Evolutionary conservation across 257 asterid genomes (phyloP).

Genomic region (Solanum ossicruentum): DNA sequence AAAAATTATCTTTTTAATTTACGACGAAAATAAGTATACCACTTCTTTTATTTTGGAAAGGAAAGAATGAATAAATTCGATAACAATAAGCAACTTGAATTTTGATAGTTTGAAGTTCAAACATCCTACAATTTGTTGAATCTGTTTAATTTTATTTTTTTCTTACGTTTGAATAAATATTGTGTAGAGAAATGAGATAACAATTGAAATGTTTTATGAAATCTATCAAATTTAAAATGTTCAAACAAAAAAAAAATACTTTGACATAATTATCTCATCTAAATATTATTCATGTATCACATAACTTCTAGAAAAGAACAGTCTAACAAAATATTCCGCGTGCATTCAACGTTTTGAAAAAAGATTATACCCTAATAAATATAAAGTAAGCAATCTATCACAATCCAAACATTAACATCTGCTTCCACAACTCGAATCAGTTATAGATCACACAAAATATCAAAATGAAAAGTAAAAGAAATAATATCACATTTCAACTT

Average conservation of each 20-base stretch:
- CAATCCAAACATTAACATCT: no score
- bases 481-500: no score
- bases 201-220: background rate
- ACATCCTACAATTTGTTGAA: background rate
- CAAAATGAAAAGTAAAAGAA: no score
- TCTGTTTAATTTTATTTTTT: background rate
- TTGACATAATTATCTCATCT: background rate
- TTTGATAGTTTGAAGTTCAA: background rate
- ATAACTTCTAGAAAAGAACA: background rate
- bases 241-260: background rate
- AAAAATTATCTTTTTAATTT: background rate
- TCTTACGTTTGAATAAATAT: background rate
- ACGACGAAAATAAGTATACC: background rate
- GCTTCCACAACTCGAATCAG: no score
- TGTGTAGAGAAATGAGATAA: no score
- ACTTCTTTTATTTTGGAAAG: background rate
- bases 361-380: accelerated
- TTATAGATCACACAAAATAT: no score
- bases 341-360: background rate
- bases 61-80: background rate
- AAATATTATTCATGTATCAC: background rate
- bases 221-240: background rate
- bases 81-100: background rate
- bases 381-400: no score
- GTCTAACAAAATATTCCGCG: accelerated